phyloP scores from a whole-genome alignment of 805 yeast genomes.

The Wickerhamiella qilinensis region DNA sequence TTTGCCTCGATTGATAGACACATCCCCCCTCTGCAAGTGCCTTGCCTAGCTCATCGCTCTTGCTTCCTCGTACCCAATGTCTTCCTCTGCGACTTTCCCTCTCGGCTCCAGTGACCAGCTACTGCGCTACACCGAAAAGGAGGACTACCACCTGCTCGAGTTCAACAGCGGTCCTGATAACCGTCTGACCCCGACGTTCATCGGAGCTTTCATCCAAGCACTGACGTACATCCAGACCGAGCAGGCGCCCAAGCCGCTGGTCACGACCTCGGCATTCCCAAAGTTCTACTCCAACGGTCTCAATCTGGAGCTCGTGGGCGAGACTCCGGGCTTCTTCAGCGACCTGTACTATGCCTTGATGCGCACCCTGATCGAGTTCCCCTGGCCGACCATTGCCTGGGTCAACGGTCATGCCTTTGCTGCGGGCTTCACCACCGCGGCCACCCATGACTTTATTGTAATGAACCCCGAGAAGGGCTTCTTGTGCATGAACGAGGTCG shows the following conservation, averaged over 20 bases:
- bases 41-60: too few relatives aligned
- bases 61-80: too few relatives aligned
- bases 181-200: conserved; percentile 20
- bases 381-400: conserved; percentile 26
- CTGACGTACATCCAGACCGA: conserved; percentile 18
- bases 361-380: conserved; percentile 22
- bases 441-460: conserved; percentile 24
- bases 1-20: too few relatives aligned
- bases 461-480: conserved; percentile 26
- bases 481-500: conserved; percentile 25
- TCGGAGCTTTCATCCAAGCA: conserved; percentile 21
- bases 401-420: conserved; percentile 28
- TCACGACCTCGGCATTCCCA: conserved; percentile 22
- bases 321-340: conserved; percentile 22
- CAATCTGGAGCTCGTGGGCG: conserved; percentile 22
- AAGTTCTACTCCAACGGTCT: conserved; percentile 27
- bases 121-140: conserved; percentile 10
- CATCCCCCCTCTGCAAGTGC: too few relatives aligned
- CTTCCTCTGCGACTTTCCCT: conserved; percentile 6
- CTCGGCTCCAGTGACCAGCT: conserved; percentile 5
- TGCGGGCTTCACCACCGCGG: conserved; percentile 25
- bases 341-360: conserved; percentile 20
- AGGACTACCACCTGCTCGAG: conserved; percentile 19
- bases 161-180: conserved; percentile 23
- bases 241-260: conserved; percentile 19